These are phyloP conservation scores for Pythium chondricola DNA, from an alignment of 352 stramenopile genomes.

Conservation along the genomic window DNA sequence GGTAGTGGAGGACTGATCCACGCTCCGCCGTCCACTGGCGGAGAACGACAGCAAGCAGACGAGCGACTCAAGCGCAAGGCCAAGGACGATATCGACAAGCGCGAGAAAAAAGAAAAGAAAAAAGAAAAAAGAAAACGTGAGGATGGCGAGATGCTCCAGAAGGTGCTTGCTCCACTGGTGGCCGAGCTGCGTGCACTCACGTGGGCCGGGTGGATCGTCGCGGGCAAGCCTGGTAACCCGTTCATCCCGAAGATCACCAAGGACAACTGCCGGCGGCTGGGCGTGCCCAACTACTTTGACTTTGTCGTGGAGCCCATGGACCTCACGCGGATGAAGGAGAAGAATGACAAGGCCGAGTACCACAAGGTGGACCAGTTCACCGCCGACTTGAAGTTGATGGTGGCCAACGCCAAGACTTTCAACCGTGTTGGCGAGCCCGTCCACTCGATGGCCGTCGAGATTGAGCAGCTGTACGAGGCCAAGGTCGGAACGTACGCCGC, in stretches of 20 bases:
- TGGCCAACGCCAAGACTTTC: constrained; percentile 79
- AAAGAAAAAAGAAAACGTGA: constrained; percentile 77
- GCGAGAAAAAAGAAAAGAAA: constrained; percentile 84
- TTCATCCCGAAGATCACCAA: constrained; percentile 83
- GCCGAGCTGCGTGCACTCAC: constrained; percentile 59
- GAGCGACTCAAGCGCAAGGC: constrained; percentile 43
- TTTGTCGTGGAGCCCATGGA: constrained; percentile 80
- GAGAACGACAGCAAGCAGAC: constrained; percentile 28
- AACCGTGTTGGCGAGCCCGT: constrained; percentile 78
- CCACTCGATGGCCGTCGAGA: constrained; percentile 77
- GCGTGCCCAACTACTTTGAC: constrained; percentile 84
- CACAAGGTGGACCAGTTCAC: constrained; percentile 72
- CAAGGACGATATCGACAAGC: constrained; percentile 70
- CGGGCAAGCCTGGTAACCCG: constrained; percentile 65
- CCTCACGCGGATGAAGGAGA: constrained; percentile 79
- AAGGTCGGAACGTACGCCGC: constrained; percentile 59
- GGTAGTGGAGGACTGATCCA: constrained; percentile 62
- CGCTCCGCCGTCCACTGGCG: constrained; percentile 36
- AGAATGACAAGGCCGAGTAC: constrained; percentile 72
- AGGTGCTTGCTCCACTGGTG: constrained; percentile 64
- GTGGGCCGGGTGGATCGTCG: constrained; percentile 69
- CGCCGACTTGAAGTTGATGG: constrained; percentile 72
- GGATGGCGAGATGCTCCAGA: constrained; percentile 60
- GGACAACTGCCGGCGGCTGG: constrained; percentile 79
- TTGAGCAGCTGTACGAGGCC: constrained; percentile 68